Conservation (phyloP, 345 rosid species). For the Noccaea caerulescens region DNA sequence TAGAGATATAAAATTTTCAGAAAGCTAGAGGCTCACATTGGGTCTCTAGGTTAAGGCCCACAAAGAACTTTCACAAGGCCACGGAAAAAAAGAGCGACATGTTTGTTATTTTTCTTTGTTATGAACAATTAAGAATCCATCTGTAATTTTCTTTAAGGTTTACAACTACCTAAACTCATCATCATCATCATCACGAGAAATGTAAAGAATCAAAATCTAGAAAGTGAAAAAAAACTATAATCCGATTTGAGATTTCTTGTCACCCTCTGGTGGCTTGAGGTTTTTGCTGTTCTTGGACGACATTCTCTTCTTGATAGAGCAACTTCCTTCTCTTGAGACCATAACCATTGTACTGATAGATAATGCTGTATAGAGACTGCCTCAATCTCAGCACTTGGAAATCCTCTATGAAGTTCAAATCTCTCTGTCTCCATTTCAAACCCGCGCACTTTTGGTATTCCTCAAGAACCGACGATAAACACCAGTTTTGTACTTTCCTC, state of each 20-base stretch:
- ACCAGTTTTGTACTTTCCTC: constrained; percentile 84
- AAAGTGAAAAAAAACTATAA: background rate
- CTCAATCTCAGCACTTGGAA: constrained; percentile 52
- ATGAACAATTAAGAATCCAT: constrained; percentile 22
- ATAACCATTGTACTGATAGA: constrained; percentile 77
- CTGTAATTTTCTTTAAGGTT: constrained; percentile 25
- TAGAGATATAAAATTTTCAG: too few relatives aligned
- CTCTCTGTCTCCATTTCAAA: constrained; percentile 57
- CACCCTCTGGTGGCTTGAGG: constrained; percentile 53
- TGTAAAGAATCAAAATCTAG: constrained; percentile 19
- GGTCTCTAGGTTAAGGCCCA: too few relatives aligned
- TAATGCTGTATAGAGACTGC: constrained; percentile 68
- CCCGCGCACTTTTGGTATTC: constrained; percentile 77
- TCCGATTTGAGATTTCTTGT: constrained; percentile 7
- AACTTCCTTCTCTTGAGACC: constrained; percentile 70
- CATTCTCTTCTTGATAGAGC: constrained; percentile 61
- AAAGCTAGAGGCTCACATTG: too few relatives aligned
- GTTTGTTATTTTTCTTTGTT: constrained; percentile 3
- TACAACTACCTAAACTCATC: constrained; percentile 18
- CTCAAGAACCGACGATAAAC: constrained; percentile 68
- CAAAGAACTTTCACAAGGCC: too few relatives aligned
- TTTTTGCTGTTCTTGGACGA: constrained; percentile 50
- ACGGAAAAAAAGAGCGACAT: background rate
- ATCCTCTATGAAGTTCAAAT: constrained; percentile 64
- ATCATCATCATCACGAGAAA: constrained; percentile 21